Evolutionary conservation across 2,329 filamentous ascomycete species (phyloP).

Genomic region (Chalaropsis thielavioides): DNA sequence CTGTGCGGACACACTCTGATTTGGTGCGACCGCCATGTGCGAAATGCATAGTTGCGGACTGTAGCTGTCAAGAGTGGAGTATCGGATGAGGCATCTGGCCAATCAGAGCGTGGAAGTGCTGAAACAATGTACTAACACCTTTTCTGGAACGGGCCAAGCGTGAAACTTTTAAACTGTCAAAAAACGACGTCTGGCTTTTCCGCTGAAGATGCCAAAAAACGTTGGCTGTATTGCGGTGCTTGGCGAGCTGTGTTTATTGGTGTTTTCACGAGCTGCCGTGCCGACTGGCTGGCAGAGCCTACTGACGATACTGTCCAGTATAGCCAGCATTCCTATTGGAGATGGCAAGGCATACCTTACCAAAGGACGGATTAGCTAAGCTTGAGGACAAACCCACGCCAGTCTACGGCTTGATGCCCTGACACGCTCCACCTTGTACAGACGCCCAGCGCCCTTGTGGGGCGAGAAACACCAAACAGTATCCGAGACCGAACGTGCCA

Average conservation of each 20-base stretch:
- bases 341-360: no score
- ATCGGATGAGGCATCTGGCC: neutral
- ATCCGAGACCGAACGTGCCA: constrained; percentile 37
- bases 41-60: neutral
- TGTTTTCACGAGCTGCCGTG: no score
- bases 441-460: neutral
- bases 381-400: neutral
- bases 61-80: constrained; percentile 2
- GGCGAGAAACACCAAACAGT: constrained; percentile 28
- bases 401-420: neutral
- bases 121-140: neutral
- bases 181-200: neutral
- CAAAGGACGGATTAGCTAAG: neutral
- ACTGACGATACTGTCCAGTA: no score
- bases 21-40: neutral
- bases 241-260: no score
- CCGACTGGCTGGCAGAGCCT: no score
- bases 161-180: constrained; percentile 1
- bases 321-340: no score
- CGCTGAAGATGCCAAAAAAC: neutral
- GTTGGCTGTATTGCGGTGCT: neutral
- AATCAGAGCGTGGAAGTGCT: neutral
- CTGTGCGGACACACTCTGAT: neutral
- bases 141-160: neutral
- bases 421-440: neutral